A percentile compares a stretch with the other conserved stretches of the same genome.
phyloP scores from a whole-genome alignment of 352 stramenopile genomes.

The Blastocystis sp. region DNA sequence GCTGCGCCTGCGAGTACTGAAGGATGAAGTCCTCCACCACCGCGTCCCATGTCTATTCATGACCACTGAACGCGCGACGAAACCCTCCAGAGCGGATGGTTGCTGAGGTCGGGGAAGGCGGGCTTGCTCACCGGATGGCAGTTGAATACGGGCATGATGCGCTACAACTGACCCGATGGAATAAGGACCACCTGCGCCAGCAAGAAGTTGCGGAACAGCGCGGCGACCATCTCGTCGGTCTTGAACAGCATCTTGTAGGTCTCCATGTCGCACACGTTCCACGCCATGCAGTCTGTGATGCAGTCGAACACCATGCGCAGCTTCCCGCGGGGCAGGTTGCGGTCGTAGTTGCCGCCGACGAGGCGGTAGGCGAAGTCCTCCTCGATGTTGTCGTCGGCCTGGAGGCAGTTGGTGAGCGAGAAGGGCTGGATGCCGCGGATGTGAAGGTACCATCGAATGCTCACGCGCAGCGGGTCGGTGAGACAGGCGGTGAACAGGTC shows the following conservation, averaged over 20 bases:
- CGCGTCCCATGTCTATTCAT: conserved; percentile 56
- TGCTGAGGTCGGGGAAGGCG: conserved; percentile 26
- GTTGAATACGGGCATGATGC: conserved; percentile 55
- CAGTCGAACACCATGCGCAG: conserved; percentile 99
- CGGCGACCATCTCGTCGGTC: conserved; percentile 95
- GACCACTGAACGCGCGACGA: not conserved
- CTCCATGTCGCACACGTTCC: conserved; percentile 89
- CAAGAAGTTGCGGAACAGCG: conserved; percentile 86
- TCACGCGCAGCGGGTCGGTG: conserved; percentile 95
- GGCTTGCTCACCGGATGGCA: conserved; percentile 54
- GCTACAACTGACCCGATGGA: not conserved
- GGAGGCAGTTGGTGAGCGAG: not conserved
- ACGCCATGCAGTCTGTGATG: conserved; percentile 99
- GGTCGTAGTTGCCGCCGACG: conserved; percentile 67
- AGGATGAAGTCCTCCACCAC: conserved; percentile 43
- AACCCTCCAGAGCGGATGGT: conserved; percentile 52
- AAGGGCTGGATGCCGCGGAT: conserved; percentile 39
- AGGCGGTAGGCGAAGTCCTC: conserved; percentile 62
- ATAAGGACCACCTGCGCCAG: conserved; percentile 61
- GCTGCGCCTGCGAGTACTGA: conserved; percentile 13
- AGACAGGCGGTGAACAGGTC: conserved; percentile 99
- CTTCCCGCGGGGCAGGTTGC: conserved; percentile 88
- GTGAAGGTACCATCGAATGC: conserved; percentile 88
- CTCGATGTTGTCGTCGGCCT: conserved; percentile 45
- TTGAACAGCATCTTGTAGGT: conserved; percentile 96